Evolutionary conservation across 495 filamentous ascomycete species (phyloP).

Genomic region (Umbilicaria muhlenbergii): DNA sequence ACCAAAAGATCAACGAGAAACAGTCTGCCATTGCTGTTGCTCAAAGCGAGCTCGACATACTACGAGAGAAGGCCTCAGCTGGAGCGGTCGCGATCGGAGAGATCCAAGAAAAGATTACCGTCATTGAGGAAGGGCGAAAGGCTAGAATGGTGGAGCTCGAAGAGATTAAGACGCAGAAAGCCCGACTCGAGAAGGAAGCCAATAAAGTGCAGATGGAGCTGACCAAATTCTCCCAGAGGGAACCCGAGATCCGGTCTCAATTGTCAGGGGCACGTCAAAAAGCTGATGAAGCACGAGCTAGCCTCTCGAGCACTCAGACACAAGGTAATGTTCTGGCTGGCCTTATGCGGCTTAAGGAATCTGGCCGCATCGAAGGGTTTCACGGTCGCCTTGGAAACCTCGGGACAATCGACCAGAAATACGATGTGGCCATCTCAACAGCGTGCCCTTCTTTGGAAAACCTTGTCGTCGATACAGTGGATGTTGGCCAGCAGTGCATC

Average conservation of each 20-base stretch:
- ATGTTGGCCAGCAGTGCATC: constrained; percentile 92
- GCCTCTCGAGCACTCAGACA: constrained; percentile 73
- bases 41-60: constrained; percentile 82
- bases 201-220: constrained; percentile 54
- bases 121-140: constrained; percentile 51
- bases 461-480: constrained; percentile 87
- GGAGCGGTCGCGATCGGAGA: constrained; percentile 72
- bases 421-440: constrained; percentile 93
- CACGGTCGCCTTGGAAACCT: constrained; percentile 91
- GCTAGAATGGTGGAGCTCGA: constrained; percentile 61
- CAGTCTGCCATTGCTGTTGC: constrained; percentile 86
- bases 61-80: constrained; percentile 75
- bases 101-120: constrained; percentile 58
- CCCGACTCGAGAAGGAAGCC: constrained; percentile 57
- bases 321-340: constrained; percentile 85
- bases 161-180: constrained; percentile 56
- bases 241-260: constrained; percentile 63
- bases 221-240: constrained; percentile 51
- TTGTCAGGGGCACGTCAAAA: constrained; percentile 82
- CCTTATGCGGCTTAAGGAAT: constrained; percentile 88
- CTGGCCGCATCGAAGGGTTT: constrained; percentile 90
- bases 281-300: constrained; percentile 86
- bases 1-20: constrained; percentile 89
- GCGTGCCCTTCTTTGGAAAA: constrained; percentile 86
- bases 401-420: constrained; percentile 85